Evolutionary conservation across 2,329 filamentous ascomycete genomes (phyloP), one percentile per base, ranked within the genome.

Genomic region (Pseudocercospora pini-densiflorae): DNA sequence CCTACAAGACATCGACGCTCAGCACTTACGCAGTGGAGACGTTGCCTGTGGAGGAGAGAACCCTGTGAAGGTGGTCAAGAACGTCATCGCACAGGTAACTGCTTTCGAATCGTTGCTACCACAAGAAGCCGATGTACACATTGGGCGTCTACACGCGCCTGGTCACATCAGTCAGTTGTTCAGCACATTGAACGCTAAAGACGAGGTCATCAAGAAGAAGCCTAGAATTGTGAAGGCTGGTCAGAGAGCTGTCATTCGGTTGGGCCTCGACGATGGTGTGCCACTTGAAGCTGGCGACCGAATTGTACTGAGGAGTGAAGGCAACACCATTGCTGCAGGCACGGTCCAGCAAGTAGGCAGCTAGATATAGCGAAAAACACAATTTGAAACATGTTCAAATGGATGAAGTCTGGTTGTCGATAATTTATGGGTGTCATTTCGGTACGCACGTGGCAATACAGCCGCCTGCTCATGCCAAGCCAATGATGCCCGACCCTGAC

Each of bases 21-120:
- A 92, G 16, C 91, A 97, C 73, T 86, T 99, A 9, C 79, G 79
- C 31, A 73, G 91, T 7, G 95, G 95, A 21, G 94, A 98, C 75
- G 91, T 98, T 19, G 81, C 97, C n/a, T 97, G 93, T 80, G 85
- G 87, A 57, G 43, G 69, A 0, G 54, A 59, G 19, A 83, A 85
- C 1, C 90, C 93, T 0, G 89, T 97, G 36, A 80, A 83, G 27
- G 91, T 90, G 66, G 83, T 92, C 65, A 90, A 90, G 64, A 86
- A 83, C 0, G 94, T 98, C 73, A 92, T 88, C 1, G 88, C 91
- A 67, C 97, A 97, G 79, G 89, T 95, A 10, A 85, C 97, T 63
- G 93, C 94, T 0, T 97, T 98, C 74, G 93, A 97, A 67, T 90
- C 94, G 69, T 81, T 99, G 16, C 90, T 94, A 80, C 94, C 94